Evolutionary conservation across 352 stramenopile species (phyloP), one percentile per base, ranked within the genome.

Genomic region (Phytophthora megakarya): DNA sequence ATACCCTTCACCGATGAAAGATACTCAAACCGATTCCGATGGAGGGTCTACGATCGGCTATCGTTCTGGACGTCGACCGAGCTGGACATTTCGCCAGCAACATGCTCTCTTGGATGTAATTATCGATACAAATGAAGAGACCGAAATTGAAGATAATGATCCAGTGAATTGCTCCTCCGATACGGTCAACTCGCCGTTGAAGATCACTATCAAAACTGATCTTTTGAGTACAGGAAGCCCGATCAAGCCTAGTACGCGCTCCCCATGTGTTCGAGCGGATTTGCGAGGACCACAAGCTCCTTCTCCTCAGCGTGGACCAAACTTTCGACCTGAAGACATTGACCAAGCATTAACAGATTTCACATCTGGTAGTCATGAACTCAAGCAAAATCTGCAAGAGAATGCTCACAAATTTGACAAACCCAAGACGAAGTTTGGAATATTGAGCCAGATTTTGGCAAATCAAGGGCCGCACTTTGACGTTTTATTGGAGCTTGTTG

Each of bases 1-100:
- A 4, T 90, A 77, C 42, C 83, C 83, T 11, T 92, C 83, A 3
- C 83, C 83, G 0, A 80, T 92, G 75, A 92, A 90, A 46, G 46
- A 78, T 16, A 33, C 35, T 26, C 66, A 63, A 6, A 40, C 26
- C 7, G 49, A 67, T 32, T 15, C 19, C 21, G 12, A 28, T 5
- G 43, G 23, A 12, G 30, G 28, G 15, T 3, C 38, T 11, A 65
- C 56, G 18, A 12, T 35, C 5, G 39, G 38, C 16, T 70, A 73
- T 33, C 70, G 39, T 16, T 56, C 67, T 3, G 66, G 68, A 22
- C 76, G 78, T 42, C 75, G 78, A 23, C 80, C 82, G 15, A 89
- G 82, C 33, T 91, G 80, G 81, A 81, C 74, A 9, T 89, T 88
- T 33, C 72, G 70, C 7, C 81, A 91, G 18, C 76, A 89, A 13